Percentiles rank a stretch among this genome's conserved stretches.
These are phyloP conservation scores for thale cress (Arabidopsis thaliana) DNA, from an alignment of 345 rosid species.

Conservation along the genomic window DNA sequence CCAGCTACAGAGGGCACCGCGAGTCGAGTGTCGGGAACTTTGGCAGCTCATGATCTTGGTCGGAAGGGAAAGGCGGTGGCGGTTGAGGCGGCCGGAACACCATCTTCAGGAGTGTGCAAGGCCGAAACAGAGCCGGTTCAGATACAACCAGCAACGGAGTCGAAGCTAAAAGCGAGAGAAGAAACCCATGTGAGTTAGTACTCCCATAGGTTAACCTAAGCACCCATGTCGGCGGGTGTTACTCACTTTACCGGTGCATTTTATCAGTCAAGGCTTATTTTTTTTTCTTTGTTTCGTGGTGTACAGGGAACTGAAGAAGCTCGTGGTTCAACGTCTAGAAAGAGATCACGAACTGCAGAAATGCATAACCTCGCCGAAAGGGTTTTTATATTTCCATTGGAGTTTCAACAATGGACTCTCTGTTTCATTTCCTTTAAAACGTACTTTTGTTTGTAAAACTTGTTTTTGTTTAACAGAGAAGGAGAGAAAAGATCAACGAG, in stretches of 20 bases:
- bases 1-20: not conserved
- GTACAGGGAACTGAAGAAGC: constrained; percentile 46
- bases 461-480: constrained; percentile 44
- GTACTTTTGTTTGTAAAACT: not conserved
- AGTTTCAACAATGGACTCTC: constrained; percentile 3
- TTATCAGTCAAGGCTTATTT: constrained; percentile 5
- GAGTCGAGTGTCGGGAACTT: constrained; percentile 13
- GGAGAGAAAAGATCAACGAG: constrained; percentile 75
- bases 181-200: constrained; percentile 18
- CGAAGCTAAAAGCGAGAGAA: constrained; percentile 27
- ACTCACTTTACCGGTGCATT: not conserved
- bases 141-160: constrained; percentile 10
- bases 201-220: not conserved
- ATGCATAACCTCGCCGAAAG: constrained; percentile 85
- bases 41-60: constrained; percentile 12
- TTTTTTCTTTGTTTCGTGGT: not conserved
- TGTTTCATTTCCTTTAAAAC: not conserved
- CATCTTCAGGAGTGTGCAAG: constrained; percentile 11
- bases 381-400: constrained; percentile 49
- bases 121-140: not conserved
- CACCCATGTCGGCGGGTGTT: not conserved
- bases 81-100: constrained; percentile 1
- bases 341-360: constrained; percentile 87
- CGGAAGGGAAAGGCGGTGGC: constrained; percentile 18
- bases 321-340: constrained; percentile 61